Conservation (phyloP, 2,329 filamentous ascomycete species). For the Penicillium palitans region DNA sequence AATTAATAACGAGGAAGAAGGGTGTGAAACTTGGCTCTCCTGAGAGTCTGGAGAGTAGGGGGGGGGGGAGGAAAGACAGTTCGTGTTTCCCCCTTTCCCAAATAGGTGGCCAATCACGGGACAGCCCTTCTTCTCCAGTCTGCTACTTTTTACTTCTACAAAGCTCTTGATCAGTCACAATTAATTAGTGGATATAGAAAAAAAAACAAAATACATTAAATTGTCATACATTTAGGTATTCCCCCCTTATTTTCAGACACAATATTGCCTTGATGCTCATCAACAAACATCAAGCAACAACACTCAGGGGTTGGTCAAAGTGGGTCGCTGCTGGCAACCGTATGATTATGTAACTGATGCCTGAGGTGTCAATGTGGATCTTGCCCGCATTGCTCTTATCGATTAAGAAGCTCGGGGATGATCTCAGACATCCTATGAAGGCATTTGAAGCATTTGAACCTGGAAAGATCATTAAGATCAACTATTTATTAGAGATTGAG, state of each 20-base stretch:
- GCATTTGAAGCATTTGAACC: not conserved
- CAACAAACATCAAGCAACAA: constrained; percentile 2
- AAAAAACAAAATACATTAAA: not conserved
- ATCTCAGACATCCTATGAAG: constrained; percentile 2
- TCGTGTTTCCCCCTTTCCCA: constrained; percentile 34
- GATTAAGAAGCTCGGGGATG: constrained; percentile 4
- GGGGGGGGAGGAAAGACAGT: constrained; percentile 29
- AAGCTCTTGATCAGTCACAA: constrained; percentile 11
- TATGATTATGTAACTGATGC: constrained; percentile 17
- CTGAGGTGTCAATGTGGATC: constrained; percentile 22
- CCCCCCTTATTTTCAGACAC: not conserved
- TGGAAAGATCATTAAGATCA: not conserved
- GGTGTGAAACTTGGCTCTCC: constrained; percentile 30
- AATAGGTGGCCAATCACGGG: constrained; percentile 29
- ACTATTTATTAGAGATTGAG: not conserved
- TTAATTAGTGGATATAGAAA: not conserved
- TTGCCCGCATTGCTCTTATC: constrained; percentile 30
- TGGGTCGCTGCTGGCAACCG: constrained; percentile 30
- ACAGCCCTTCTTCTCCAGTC: constrained; percentile 22
- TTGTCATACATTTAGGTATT: not conserved
- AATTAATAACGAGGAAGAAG: constrained; percentile 22
- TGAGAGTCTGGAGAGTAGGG: constrained; percentile 27
- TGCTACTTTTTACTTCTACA: constrained; percentile 8
- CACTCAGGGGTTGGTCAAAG: constrained; percentile 30
- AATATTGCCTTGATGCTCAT: not conserved